Evolutionary conservation across 23 red algal genomes (phyloP), one percentile per base, ranked within the genome.

Genomic region (Gracilaria domingensis): DNA sequence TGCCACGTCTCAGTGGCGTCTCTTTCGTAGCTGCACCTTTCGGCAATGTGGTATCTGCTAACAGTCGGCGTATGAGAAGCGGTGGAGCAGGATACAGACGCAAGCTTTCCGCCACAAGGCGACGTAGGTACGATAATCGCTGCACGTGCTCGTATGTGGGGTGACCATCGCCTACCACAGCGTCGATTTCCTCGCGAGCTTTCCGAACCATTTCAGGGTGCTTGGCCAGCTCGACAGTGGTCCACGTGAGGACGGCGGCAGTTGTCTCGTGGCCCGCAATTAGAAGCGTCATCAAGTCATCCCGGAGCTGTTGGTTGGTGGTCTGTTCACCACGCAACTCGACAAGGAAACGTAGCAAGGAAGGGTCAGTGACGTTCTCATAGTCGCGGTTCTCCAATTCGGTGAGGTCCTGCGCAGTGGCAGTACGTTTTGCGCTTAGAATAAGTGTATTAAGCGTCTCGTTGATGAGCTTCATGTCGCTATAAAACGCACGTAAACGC

Each of bases 251-350:
- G 12, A 93, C 79, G 28, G 88, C 79, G 14, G 96, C 92, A 17
- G 92, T 95, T 14, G 96, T 98, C 30, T 98, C 96, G 55, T 98
- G 96, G 50, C 96, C 96, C 3, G 96, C 96, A 25, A 95, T 92
- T 0, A 98, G 69, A 55, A 98, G 54, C 14, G 96, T 98, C 64
- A 95, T 95, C 62, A 98, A 69, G 37, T 98, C 96, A 75, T 96
- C 94, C n/a, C 94, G 79, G 38, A 96, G 87, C 88, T 96, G 94
- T 83, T 79, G 42, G 74, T 89, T 82, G 37, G 94, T 96, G 12
- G 94, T 89, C 44, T 84, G 51, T 73, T 96, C 94, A n/a, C 94
- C 94, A 34, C 94, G 94, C 39, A 96, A 66, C 24, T 96, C 94
- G 57, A 96, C 94, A 55, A 96, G 84, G 53, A 92, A 96, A 28